Evolutionary conservation across 257 asterid genomes (phyloP).

Genomic region (Scutellaria minor): DNA sequence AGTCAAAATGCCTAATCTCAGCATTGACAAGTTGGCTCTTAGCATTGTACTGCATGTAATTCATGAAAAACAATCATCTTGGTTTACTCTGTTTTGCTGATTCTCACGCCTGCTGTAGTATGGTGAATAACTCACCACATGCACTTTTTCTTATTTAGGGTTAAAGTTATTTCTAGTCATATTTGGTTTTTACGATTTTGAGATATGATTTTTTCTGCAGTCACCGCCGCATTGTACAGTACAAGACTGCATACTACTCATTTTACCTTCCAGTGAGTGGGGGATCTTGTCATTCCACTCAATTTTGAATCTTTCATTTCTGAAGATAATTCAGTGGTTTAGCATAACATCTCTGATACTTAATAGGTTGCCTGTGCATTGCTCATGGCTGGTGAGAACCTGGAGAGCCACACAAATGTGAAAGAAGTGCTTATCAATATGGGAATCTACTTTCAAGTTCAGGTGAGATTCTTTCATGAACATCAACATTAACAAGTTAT

Average conservation of each 20-base stretch:
- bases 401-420: conserved; percentile 67
- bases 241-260: conserved; percentile 94
- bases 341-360: conserved; percentile 30
- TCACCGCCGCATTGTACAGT: conserved; percentile 90
- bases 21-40: background rate
- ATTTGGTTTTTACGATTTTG: conserved; percentile 3
- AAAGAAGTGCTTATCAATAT: conserved; percentile 76
- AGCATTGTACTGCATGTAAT: conserved; percentile 11
- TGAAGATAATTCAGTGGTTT: conserved; percentile 17
- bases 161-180: background rate
- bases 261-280: conserved; percentile 91
- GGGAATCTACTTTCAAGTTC: conserved; percentile 98
- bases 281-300: conserved; percentile 15
- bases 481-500: background rate
- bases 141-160: background rate
- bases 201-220: conserved; percentile 53
- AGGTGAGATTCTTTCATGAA: conserved; percentile 51
- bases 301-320: background rate
- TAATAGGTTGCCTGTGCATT: conserved; percentile 91
- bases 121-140: background rate
- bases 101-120: conserved; percentile 8
- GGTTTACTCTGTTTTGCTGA: conserved; percentile 5
- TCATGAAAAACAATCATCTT: background rate
- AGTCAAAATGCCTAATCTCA: background rate
- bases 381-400: conserved; percentile 85